Percentiles rank a stretch among this genome's conserved stretches.
phyloP scores from a whole-genome alignment of 2,329 filamentous ascomycete species.

The Ophiostoma pallidulum region DNA sequence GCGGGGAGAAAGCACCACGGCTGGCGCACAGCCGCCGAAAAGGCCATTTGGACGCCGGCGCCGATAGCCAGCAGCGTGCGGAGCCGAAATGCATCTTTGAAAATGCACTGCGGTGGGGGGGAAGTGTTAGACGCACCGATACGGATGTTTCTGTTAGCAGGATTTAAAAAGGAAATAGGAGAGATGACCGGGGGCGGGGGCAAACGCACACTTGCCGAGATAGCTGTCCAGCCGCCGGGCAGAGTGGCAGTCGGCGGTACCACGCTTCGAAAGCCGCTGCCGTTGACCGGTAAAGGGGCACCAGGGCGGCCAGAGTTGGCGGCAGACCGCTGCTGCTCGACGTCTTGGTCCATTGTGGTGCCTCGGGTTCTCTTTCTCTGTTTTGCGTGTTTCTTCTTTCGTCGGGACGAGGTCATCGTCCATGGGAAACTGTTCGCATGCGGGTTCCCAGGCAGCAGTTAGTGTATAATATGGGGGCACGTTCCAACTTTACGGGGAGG shows the following conservation, averaged over 20 bases:
- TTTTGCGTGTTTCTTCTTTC: no score
- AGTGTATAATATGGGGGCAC: no score
- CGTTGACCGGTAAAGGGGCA: background rate
- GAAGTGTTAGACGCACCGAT: background rate
- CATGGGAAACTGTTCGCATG: no score
- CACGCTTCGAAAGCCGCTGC: background rate
- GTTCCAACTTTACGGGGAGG: no score
- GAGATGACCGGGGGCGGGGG: no score
- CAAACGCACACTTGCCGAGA: background rate
- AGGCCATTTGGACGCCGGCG: conserved; percentile 25
- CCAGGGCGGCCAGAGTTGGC: no score
- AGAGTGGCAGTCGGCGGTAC: background rate
- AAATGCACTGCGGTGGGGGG: no score
- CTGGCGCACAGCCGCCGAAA: conserved; percentile 26
- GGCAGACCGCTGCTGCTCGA: background rate
- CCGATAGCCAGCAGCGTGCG: conserved; percentile 26
- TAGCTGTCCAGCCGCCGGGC: background rate
- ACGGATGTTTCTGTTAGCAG: no score
- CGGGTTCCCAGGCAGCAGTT: no score
- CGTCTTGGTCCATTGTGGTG: background rate
- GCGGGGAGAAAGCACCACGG: conserved; percentile 28
- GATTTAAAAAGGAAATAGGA: background rate
- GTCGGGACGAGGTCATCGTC: no score
- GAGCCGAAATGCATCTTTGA: conserved; percentile 28
- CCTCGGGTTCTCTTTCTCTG: no score